Evolutionary conservation across 1,284 basidiomycete species (phyloP).

Genomic region (Bondarzewia mesenterica): DNA sequence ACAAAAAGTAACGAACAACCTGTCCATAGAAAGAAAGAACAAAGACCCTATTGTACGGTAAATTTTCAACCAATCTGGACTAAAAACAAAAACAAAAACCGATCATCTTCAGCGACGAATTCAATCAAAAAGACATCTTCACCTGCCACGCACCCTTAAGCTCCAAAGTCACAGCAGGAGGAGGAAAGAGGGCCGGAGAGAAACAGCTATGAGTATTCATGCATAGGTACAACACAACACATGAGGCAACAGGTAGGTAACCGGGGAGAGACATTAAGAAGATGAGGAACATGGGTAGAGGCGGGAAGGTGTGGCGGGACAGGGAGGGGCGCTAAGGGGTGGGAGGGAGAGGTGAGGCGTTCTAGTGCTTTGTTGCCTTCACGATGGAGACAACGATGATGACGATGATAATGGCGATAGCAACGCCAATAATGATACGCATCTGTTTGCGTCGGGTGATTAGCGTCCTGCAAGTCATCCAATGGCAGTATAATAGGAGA

Average conservation of each 20-base stretch:
- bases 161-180: neutral
- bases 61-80: neutral
- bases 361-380: conserved; percentile 59
- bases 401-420: conserved; percentile 81
- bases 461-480: neutral
- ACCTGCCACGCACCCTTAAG: neutral
- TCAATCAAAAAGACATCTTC: too few species aligned
- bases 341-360: neutral
- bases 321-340: neutral
- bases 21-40: neutral
- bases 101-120: neutral
- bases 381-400: conserved; percentile 93
- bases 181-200: conserved; percentile 6
- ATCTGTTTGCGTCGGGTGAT: conserved; percentile 40
- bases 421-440: conserved; percentile 85
- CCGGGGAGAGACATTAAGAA: conserved; percentile 6
- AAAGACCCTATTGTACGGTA: neutral
- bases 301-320: conserved; percentile 1
- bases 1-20: neutral
- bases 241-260: neutral
- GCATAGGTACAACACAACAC: conserved; percentile 7
- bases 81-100: neutral
- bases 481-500: neutral
- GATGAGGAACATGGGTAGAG: conserved; percentile 8
- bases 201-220: conserved; percentile 21